Evolutionary conservation across 2,329 filamentous ascomycete species (phyloP).

Genomic region (Biscogniauxia sp.): DNA sequence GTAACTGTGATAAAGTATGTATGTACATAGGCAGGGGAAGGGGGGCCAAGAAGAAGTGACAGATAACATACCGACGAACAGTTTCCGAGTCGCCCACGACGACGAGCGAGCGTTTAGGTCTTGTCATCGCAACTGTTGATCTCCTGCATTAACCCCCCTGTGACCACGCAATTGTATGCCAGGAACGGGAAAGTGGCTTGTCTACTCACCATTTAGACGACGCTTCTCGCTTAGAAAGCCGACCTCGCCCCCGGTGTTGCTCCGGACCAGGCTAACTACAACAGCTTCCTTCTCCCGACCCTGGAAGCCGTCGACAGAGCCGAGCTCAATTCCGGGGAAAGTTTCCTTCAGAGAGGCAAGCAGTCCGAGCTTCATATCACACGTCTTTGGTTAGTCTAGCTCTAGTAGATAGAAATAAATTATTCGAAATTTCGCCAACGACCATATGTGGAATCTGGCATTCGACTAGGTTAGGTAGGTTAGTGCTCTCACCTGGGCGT

Average conservation of each 20-base stretch:
- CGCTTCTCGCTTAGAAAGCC: conserved; percentile 92
- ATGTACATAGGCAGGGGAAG: conserved; percentile 4
- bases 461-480: too few relatives aligned
- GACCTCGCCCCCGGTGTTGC: conserved; percentile 82
- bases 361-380: conserved; percentile 62
- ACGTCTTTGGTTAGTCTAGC: neutral
- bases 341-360: conserved; percentile 77
- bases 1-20: conserved; percentile 4
- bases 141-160: conserved; percentile 29
- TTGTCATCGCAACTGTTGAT: conserved; percentile 84
- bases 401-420: conserved; percentile 1
- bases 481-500: conserved; percentile 68
- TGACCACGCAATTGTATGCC: conserved; percentile 2
- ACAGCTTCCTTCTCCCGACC: conserved; percentile 96
- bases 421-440: neutral
- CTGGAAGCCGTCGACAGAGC: conserved; percentile 95
- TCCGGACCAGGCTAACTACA: conserved; percentile 88
- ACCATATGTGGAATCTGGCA: neutral
- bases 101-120: conserved; percentile 84
- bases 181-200: neutral
- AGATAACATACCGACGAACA: conserved; percentile 70
- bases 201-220: conserved; percentile 76
- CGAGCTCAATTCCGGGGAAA: conserved; percentile 86
- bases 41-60: too few relatives aligned
- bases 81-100: conserved; percentile 95